Evolutionary conservation across 345 rosid species (phyloP), one percentile per base, ranked within the genome.

Genomic region (Ricinus communis): DNA sequence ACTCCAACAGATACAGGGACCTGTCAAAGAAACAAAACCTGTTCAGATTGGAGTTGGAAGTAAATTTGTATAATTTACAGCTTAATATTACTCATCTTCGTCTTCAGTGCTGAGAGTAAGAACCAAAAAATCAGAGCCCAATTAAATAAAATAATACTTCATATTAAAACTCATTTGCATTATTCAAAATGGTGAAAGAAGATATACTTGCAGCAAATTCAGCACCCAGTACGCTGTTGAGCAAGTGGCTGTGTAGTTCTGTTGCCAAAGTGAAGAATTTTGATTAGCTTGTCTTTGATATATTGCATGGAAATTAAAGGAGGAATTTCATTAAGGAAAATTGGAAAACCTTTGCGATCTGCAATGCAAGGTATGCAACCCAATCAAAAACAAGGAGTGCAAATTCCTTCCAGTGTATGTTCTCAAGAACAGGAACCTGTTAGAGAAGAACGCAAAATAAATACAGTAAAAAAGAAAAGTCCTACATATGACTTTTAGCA

Each of bases 301-400:
- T 33, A 58, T 68, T 64, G 16, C 31, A 27, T 40, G n/a, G n/a
- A n/a, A n/a, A n/a, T n/a, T n/a, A 18, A 7, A 40, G 27, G 62
- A 63, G 36, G 38, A 13, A 50, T 56, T 22, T 45, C 60, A 21
- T 18, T 18, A n/a, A 52, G 71, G 28, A 68, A n/a, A n/a, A n/a
- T n/a, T n/a, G n/a, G n/a, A 4, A n/a, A 74, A 89, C 97, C 97
- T 89, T 85, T 12, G 75, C 72, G 61, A 91, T 82, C 84, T 91
- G 97, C 76, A 91, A 76, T 61, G 36, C 84, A 21, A 91, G 83
- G 80, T 84, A 87, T 25, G 90, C 78, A 73, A 85, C 74, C 96
- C 97, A 91, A 65, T 89, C 97, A 31, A 85, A 83, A 40, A 82
- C 84, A 13, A 91, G 97, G 77, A 91, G 87, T 3, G 96, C 95